Base-by-base conservation (phyloP, 2,329 filamentous ascomycete species). In the Chaetomium globosum region DNA sequence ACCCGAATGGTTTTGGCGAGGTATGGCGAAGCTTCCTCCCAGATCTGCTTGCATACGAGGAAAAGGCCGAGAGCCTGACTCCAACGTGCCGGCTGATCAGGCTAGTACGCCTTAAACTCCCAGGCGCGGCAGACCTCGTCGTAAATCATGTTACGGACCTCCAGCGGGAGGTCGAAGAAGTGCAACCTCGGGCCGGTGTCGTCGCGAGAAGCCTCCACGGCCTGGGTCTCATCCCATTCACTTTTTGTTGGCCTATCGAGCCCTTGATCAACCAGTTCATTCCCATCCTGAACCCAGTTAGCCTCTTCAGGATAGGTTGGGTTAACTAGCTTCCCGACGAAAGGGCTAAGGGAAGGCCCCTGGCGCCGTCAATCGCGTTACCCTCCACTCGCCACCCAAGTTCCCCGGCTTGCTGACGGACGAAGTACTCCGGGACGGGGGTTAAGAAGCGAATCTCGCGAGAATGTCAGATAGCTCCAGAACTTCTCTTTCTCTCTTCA, bases 91-190 rank as follows among this genome's bases (percentile, higher is more conserved):
- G 57, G 46, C 9, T 23, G 0, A 10, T 6, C 10, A 2, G 43
- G 43, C 57, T 30, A 59, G 10, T 12, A 33, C 3, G 57, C 12
- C 8, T 21, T 49, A 28, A 51, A 59, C 26, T 6, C 57, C 57
- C 33, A 49, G 2, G 31, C 51, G 16, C n/a, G 4, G 57, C 57
- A 49, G 3, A 28, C 43, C 9, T 21, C 31, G 7, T 51, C 56
- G 57, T 59, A 51, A n/a, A 49, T 51, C 16, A 19, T 28, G 16
- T 1, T 28, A 16, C 48, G 57, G n/a, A 51, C 52, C 30, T 59
- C 57, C 3, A 10, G 3, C 5, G 57, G 57, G 2, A 59, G 31
- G 5, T 59, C 57, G 5, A 59, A 9, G 6, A 52, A 28, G 12
- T 16, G 21, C 13, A 5, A 4, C 9, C 23, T 51, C 23, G 48